Base-by-base conservation (phyloP, 1,284 basidiomycete genomes). In the Leccinum solheimii region DNA sequence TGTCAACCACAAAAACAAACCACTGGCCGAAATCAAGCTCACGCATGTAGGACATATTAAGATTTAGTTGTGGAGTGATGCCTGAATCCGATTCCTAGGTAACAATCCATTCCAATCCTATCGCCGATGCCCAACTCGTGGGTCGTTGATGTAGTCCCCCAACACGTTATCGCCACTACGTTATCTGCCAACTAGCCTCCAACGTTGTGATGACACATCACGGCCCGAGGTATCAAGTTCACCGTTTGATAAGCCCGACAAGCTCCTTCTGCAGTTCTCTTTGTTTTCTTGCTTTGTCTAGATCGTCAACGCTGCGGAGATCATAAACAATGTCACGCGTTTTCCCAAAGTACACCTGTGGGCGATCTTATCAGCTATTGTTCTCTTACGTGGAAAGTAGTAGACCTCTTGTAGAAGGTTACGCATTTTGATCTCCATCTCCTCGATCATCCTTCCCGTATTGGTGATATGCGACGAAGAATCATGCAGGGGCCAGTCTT, bases 341-440 rank as follows among this genome's bases (percentile, higher is more conserved):
- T 80, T 99, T 99, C 60, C 94, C 95, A 79, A 98, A 98, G 80
- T 98, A 98, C 16, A 99, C 97, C 87, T 90, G 66, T 56, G 5
- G 11, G 51, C 57, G 59, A 34, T 52, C 45, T n/a, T 16, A 56
- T 64, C 59, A 69, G 55, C 4, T 32, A 16, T 58, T 2, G 26
- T 58, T 58, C 27, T 40, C 45, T 61, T 6, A 59, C 34, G 48
- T 26, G 19, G 38, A 67, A 64, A 59, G 32, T 54, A 27, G 60
- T 79, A 34, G 63, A 84, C 88, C 79, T 97, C 94, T 72, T 97
- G 93, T 53, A 99, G 82, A 62, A 95, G 82, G 76, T 97, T 98
- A 54, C 97, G 87, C 91, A 98, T 96, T 81, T 98, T 98, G 74
- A 95, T 93, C 79, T 99, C 97, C 91, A 97, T 96, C 67, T 98